A percentile compares a stretch with the other conserved stretches of the same genome.
phyloP scores from a whole-genome alignment of 208 protist genomes.

The Trypanosoma platydactyli region DNA sequence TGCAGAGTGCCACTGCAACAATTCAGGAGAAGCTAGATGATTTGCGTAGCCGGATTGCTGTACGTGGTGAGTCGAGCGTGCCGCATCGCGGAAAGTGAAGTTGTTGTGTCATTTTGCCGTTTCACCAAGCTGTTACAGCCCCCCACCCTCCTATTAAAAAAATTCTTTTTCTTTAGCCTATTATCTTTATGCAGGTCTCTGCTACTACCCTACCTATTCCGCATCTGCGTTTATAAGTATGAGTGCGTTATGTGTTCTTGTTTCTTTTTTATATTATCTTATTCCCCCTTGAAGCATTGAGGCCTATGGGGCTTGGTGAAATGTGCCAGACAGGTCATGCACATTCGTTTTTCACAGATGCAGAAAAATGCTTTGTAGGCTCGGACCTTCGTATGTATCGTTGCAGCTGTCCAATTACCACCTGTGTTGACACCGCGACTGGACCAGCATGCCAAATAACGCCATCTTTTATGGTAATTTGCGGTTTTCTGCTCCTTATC shows the following conservation, averaged over 20 bases:
- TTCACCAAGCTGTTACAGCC: too few relatives aligned
- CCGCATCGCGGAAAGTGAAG: too few relatives aligned
- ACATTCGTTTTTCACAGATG: slow-evolving; percentile 75
- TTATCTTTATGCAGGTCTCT: too few relatives aligned
- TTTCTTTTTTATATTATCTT: background rate
- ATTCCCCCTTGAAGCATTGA: background rate
- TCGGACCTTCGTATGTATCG: slow-evolving; percentile 55
- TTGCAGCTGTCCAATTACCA: slow-evolving; percentile 80
- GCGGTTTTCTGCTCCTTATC: slow-evolving; percentile 51
- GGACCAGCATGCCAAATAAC: slow-evolving; percentile 65
- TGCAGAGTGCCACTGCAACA: slow-evolving; percentile 19
- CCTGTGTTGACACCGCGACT: slow-evolving; percentile 34
- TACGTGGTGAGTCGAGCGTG: background rate
- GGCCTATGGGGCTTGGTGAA: background rate
- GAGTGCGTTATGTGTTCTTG: background rate
- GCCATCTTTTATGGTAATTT: slow-evolving; percentile 56
- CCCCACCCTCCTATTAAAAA: too few relatives aligned
- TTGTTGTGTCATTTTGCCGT: too few relatives aligned
- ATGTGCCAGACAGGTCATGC: slow-evolving; percentile 59
- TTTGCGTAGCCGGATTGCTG: background rate
- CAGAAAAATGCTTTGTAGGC: slow-evolving; percentile 69
- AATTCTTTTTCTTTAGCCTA: too few relatives aligned
- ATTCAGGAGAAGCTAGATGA: slow-evolving; percentile 15
- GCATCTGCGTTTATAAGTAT: too few relatives aligned
- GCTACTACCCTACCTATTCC: too few relatives aligned